Evolutionary conservation across 306 rosid species (phyloP), one percentile per base, ranked within the genome.

Genomic region (Betula pendula): DNA sequence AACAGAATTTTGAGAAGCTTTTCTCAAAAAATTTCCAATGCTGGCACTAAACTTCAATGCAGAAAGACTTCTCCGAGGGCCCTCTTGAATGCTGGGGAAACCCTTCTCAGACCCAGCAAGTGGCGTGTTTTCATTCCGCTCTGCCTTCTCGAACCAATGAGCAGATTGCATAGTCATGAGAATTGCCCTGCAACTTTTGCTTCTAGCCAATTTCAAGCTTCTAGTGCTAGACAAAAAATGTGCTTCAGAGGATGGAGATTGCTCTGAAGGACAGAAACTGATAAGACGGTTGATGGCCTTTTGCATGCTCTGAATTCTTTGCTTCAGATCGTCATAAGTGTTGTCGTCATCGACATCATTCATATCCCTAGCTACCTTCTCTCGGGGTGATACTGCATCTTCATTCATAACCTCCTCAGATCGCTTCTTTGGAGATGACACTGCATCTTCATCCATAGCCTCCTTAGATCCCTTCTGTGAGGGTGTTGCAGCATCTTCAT

Each of bases 181-280:
- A 75, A 68, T 63, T 55, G 91, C 80, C 79, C 68, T 72, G 75
- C 87, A 81, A 73, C 92, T 90, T 81, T 82, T 84, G 76, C 89
- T 84, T 83, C 88, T 87, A 19, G 75, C 15, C 52, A 85, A 59
- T 67, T 25, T 81, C 22, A 45, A 35, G 74, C 77, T 82, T 68
- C 67, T 75, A 38, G 82, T 27, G 51, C 74, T 62, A 47, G 82
- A 44, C 76, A 77, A 70, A 6, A 77, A 70, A 6, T 27, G 50
- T 25, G 86, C 40, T 68, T 75, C 81, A 12, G 73, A 79, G 43
- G 83, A 74, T 40, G 79, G 87, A 72, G 90, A 82, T 76, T 77
- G 75, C 81, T 81, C 89, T 7, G 84, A 29, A 52, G 85, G 84
- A 55, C 73, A 77, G 77, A 77, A 74, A 74, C 76, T 88, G 73